phyloP scores from a whole-genome alignment of 2,329 filamentous ascomycete species.

The Aspergillus spinulosporus region DNA sequence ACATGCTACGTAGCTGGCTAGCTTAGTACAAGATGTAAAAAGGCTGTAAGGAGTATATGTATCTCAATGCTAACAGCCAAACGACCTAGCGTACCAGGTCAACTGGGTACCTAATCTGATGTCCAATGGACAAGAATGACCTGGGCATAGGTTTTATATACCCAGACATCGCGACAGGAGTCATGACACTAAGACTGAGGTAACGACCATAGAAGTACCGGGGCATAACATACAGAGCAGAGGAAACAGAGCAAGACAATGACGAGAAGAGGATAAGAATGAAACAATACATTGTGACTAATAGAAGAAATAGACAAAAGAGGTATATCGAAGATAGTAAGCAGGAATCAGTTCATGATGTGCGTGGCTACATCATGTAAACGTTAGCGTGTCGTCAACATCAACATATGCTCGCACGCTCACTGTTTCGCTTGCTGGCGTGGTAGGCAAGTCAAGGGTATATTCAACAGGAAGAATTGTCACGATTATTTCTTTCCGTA shows the following conservation, averaged over 20 bases:
- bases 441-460: not conserved
- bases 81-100: not conserved
- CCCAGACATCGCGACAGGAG: not conserved
- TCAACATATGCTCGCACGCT: not conserved
- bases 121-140: not conserved
- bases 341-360: not conserved
- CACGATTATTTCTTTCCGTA: constrained; percentile 51
- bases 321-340: constrained; percentile 9
- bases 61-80: not conserved
- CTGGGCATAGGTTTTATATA: constrained; percentile 11
- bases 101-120: not conserved
- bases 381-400: not conserved
- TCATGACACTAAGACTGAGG: not conserved
- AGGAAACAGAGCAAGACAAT: not conserved
- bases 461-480: not conserved
- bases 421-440: not conserved
- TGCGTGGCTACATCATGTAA: constrained; percentile 1
- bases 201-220: not conserved
- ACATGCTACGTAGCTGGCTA: too few species aligned
- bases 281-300: constrained; percentile 9
- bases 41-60: not conserved
- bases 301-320: constrained; percentile 2
- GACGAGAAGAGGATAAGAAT: not conserved
- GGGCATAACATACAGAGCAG: not conserved
- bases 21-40: too few species aligned